A percentile compares a stretch with the other conserved stretches of the same genome.
These are phyloP conservation scores for Pichia nanzhaoensis DNA, from an alignment of 805 yeast species.

Conservation along the genomic window DNA sequence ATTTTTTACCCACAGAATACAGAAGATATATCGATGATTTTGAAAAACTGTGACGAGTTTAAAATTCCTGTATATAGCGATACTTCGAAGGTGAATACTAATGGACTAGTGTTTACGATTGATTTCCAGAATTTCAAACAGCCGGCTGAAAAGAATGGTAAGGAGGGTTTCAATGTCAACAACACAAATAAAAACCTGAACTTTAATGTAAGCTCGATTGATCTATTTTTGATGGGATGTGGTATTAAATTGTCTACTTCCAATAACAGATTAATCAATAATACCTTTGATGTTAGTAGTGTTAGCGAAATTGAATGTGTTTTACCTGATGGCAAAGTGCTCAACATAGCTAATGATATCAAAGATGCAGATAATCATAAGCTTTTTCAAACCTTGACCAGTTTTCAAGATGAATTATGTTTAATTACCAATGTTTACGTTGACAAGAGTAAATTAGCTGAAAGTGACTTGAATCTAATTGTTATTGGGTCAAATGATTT, in stretches of 20 bases:
- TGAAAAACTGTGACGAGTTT: constrained; percentile 23
- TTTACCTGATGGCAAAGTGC: constrained; percentile 25
- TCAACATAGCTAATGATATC: constrained; percentile 5
- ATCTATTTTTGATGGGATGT: constrained; percentile 16
- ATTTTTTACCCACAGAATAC: constrained; percentile 20
- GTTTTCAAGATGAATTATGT: constrained; percentile 13
- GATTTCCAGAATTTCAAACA: constrained; percentile 16
- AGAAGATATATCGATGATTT: constrained; percentile 18
- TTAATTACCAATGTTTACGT: constrained; percentile 16
- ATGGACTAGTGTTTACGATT: constrained; percentile 13
- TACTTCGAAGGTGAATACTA: neutral
- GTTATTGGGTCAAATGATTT: constrained; percentile 18
- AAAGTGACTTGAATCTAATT: constrained; percentile 7
- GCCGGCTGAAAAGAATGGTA: constrained; percentile 2
- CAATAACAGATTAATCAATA: constrained; percentile 9
- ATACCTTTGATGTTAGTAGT: constrained; percentile 8
- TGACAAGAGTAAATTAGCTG: neutral
- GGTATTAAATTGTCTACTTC: constrained; percentile 14
- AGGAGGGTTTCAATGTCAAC: constrained; percentile 1
- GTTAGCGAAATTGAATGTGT: constrained; percentile 20
- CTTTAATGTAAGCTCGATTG: constrained; percentile 12
- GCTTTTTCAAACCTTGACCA: constrained; percentile 14
- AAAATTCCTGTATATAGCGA: constrained; percentile 22
- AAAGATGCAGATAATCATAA: constrained; percentile 3
- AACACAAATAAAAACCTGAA: constrained; percentile 2